Evolutionary conservation across 2,329 filamentous ascomycete species (phyloP), one percentile per base, ranked within the genome.

Genomic region (Exophiala aquamarina): DNA sequence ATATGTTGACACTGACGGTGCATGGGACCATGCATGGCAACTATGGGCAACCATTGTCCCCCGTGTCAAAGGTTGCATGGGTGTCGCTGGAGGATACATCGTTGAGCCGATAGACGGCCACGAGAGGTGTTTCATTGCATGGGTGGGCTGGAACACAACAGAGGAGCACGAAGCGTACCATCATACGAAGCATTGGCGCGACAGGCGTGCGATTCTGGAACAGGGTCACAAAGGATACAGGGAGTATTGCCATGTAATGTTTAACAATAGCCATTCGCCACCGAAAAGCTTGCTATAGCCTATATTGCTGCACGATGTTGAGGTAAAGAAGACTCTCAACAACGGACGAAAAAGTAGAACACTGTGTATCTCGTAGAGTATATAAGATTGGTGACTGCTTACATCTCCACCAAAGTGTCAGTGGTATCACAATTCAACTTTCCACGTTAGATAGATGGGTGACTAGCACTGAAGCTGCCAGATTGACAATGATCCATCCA

Each of bases 161-260:
- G 57, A 62, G 34, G 41, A 62, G 18, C 65, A 69, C 47, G 61
- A 67, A 31, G 57, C 51, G 14, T 69, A 69, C 48, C 66, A 69
- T 44, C 55, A 62, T 41, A 67, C 62, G 3, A 55, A 61, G 41
- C 60, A 67, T 38, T 69, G 68, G 41, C 46, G 31, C 11, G 54
- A 59, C 19, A 58, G 61, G 33, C 49, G 53, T 21, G 47, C 64
- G 7, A 60, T 68, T 14, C 50, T 66, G 38, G 45, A 44, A 17
- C 44, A 61, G 44, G 60, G 64, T 29, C 59, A 65, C 40, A 41
- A 57, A 14, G 62, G 62, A 19, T 66, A 57, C 45, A 54, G 54
- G 8, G 59, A 67, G 50, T 68, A 67, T 55, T 62, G 63, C 2
- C 65, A 68, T 58, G 50, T 66, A 33, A 52, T 55, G 34, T 67